These are phyloP conservation scores for Nakaseomyces sp. DNA, from an alignment of 1,139 yeast species.

Conservation along the genomic window DNA sequence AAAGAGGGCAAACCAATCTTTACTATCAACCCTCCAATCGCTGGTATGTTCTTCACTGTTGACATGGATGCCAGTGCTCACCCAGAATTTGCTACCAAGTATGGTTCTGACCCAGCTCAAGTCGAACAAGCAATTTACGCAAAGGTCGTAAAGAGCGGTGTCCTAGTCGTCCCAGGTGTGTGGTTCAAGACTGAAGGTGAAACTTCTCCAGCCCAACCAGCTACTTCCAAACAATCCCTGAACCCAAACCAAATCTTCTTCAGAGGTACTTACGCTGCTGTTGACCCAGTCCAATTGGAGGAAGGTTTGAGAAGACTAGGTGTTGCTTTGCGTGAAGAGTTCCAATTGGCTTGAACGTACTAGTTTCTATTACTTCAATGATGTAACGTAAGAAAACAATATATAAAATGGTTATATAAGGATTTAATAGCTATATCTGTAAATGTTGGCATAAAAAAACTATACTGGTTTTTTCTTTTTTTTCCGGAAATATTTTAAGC, in stretches of 20 bases:
- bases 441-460: too few relatives aligned
- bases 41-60: conserved; percentile 59
- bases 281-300: conserved; percentile 47
- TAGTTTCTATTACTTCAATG: background rate
- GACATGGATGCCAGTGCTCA: conserved; percentile 48
- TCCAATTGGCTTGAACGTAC: conserved; percentile 13
- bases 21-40: conserved; percentile 46
- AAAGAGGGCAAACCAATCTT: conserved; percentile 9
- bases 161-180: conserved; percentile 53
- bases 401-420: background rate
- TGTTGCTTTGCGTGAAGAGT: conserved; percentile 41
- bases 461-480: too few relatives aligned
- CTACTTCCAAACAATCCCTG: conserved; percentile 32
- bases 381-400: background rate
- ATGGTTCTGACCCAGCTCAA: conserved; percentile 38
- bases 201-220: conserved; percentile 47
- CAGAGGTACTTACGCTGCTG: conserved; percentile 65
- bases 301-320: conserved; percentile 51
- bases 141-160: conserved; percentile 41
- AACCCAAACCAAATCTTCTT: conserved; percentile 43
- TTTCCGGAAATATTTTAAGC: too few relatives aligned
- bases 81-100: conserved; percentile 43
- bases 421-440: too few relatives aligned
- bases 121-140: conserved; percentile 45
- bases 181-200: conserved; percentile 46